phyloP scores from a whole-genome alignment of 139 green algal species.

The Coccomyxa sp. region DNA sequence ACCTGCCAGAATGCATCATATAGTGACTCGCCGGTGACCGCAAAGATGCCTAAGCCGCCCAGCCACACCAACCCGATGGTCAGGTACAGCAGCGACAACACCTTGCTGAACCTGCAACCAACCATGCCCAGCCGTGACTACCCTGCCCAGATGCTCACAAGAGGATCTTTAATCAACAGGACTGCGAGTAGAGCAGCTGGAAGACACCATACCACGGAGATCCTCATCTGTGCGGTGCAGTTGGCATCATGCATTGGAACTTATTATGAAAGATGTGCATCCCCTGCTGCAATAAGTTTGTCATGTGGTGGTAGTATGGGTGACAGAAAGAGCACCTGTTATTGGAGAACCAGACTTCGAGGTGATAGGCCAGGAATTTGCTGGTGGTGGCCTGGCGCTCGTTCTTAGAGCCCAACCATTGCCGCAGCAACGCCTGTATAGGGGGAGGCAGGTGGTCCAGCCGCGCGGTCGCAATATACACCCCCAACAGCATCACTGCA shows the following conservation, averaged over 20 bases:
- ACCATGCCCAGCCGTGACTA: constrained; percentile 40
- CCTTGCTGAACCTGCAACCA: constrained; percentile 25
- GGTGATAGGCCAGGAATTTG: constrained; percentile 37
- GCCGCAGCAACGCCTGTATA: background rate
- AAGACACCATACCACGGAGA: no score
- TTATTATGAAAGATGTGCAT: no score
- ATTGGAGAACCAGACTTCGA: constrained; percentile 38
- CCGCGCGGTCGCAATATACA: background rate
- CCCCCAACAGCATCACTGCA: background rate
- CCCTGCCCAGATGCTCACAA: no score
- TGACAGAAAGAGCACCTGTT: constrained; percentile 8
- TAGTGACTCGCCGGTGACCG: constrained; percentile 24
- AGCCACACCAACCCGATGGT: constrained; percentile 37
- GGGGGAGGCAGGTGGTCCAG: background rate
- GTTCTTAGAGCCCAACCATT: background rate
- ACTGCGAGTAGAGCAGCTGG: no score
- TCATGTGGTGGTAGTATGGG: background rate
- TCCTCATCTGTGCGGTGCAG: no score
- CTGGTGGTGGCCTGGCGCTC: constrained; percentile 5
- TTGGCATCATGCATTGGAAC: no score
- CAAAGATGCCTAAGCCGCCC: constrained; percentile 39
- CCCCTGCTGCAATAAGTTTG: no score
- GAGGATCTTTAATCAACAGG: no score
- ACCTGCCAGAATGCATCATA: constrained; percentile 28
- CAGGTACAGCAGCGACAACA: constrained; percentile 38